These are phyloP conservation scores for Arthroderma uncinatum DNA, from an alignment of 2,329 filamentous ascomycete species.

Conservation along the genomic window DNA sequence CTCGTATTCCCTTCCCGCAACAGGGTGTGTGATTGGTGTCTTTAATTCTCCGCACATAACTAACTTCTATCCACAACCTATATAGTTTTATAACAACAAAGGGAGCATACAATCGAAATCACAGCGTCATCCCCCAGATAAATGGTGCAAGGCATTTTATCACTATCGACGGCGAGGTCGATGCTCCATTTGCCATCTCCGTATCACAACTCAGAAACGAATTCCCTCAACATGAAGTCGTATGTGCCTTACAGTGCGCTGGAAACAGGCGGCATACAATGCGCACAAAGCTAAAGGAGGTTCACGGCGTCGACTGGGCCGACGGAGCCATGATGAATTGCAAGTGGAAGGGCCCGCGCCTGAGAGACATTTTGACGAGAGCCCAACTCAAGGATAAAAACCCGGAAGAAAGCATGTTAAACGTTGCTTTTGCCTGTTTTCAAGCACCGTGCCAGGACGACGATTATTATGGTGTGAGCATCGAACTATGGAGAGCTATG, in stretches of 20 bases:
- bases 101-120: constrained; percentile 48
- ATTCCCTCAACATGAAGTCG: constrained; percentile 44
- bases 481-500: constrained; percentile 40
- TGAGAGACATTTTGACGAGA: constrained; percentile 41
- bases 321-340: constrained; percentile 53
- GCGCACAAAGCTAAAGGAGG: constrained; percentile 49
- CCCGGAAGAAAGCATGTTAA: constrained; percentile 22
- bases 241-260: constrained; percentile 50
- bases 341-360: constrained; percentile 44
- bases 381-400: constrained; percentile 33
- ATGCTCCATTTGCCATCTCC: constrained; percentile 35
- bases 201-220: constrained; percentile 37
- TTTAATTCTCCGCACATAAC: neutral
- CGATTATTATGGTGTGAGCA: constrained; percentile 48
- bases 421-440: constrained; percentile 48
- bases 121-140: constrained; percentile 43
- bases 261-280: constrained; percentile 52
- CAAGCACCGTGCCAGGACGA: constrained; percentile 45
- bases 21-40: neutral
- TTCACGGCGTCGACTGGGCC: constrained; percentile 49
- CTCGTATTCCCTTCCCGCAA: constrained; percentile 1
- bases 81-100: constrained; percentile 44
- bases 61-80: neutral
- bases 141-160: constrained; percentile 34
- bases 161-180: constrained; percentile 41